Conservation (phyloP, 2,329 filamentous ascomycete species). For the Colletotrichum theobromicola region DNA sequence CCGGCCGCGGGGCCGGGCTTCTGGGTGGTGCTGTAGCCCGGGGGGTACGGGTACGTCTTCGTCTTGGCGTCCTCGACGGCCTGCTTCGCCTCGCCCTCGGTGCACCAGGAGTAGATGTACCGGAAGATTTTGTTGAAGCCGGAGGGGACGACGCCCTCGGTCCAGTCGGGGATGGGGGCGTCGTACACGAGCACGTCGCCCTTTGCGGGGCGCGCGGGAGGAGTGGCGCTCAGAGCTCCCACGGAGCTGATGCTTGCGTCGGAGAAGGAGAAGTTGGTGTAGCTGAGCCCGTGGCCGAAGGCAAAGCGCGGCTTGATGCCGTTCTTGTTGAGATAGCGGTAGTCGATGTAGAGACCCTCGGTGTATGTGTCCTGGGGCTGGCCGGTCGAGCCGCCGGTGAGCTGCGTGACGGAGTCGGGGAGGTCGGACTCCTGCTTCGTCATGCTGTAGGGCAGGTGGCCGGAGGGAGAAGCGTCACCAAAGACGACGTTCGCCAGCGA, state of each 20-base stretch:
- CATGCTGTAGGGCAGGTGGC: conserved; percentile 88
- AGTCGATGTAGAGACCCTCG: conserved; percentile 88
- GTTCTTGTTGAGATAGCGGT: conserved; percentile 84
- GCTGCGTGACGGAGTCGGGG: conserved; percentile 57
- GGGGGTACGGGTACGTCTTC: conserved; percentile 64
- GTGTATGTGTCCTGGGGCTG: conserved; percentile 83
- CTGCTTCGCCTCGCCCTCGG: conserved; percentile 40
- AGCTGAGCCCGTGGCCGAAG: conserved; percentile 86
- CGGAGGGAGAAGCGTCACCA: conserved; percentile 75
- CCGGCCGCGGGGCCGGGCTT: conserved; percentile 60
- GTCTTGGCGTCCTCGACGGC: conserved; percentile 39
- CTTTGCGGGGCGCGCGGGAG: conserved; percentile 38
- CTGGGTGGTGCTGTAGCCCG: conserved; percentile 63
- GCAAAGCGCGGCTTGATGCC: conserved; percentile 78
- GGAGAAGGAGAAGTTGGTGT: conserved; percentile 72
- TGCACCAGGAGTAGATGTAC: conserved; percentile 74
- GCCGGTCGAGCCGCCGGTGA: conserved; percentile 62
- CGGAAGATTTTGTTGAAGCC: conserved; percentile 66
- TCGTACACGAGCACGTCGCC: conserved; percentile 51
- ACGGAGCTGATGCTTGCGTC: conserved; percentile 53
- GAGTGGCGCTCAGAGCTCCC: conserved; percentile 44
- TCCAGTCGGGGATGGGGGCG: conserved; percentile 54
- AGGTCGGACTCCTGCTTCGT: conserved; percentile 74
- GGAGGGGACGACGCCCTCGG: conserved; percentile 62
- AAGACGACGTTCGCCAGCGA: conserved; percentile 82